Conservation (phyloP, 371 early-diverging fungal genomes). For the Dichotomocladium elegans region DNA sequence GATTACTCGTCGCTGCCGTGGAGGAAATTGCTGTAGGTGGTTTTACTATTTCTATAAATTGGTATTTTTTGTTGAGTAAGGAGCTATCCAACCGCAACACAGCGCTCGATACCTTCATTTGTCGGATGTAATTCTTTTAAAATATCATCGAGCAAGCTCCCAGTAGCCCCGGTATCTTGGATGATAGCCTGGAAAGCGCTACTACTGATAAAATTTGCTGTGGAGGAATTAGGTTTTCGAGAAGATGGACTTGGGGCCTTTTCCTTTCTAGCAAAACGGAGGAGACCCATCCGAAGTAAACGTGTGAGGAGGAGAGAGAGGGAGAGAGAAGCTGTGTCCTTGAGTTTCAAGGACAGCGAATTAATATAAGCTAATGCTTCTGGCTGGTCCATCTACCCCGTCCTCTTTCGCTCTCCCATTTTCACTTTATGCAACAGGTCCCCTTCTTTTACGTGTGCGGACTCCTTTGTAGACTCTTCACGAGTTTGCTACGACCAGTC, state of each 20-base stretch:
- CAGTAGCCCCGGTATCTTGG: background rate
- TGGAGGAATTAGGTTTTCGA: background rate
- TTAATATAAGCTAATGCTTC: background rate
- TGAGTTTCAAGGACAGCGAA: background rate
- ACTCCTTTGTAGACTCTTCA: no score
- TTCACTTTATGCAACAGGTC: no score
- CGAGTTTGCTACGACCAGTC: no score
- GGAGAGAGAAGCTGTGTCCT: background rate
- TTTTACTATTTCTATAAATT: background rate
- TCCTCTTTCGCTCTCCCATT: no score
- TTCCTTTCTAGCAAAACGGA: constrained; percentile 6
- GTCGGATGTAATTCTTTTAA: constrained; percentile 1
- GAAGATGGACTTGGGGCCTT: background rate
- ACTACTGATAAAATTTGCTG: background rate
- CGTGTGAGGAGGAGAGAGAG: background rate
- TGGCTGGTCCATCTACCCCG: background rate
- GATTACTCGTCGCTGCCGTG: background rate
- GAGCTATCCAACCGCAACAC: background rate
- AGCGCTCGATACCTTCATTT: background rate
- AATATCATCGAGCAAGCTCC: constrained; percentile 5
- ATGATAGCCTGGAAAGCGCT: background rate
- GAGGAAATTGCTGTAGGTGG: background rate
- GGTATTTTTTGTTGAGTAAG: background rate
- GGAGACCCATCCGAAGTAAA: constrained; percentile 3
- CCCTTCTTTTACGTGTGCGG: no score